Evolutionary conservation across 2,329 filamentous ascomycete genomes (phyloP).

Genomic region (Aspergillus tubingensis): DNA sequence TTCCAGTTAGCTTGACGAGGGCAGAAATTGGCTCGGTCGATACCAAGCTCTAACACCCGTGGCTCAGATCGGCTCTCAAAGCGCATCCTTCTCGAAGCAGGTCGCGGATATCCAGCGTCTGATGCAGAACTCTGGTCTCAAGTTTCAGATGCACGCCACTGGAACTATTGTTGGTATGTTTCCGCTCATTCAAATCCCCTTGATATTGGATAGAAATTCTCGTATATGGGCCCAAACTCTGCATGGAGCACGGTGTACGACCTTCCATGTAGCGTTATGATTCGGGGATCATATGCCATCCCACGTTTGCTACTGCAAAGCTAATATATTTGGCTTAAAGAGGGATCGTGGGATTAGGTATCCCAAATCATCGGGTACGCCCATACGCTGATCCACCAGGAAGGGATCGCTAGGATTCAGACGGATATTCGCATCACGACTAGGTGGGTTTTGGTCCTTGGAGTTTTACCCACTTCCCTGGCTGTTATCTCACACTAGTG

Average conservation of each 20-base stretch:
- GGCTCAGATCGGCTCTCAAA: conserved; percentile 67
- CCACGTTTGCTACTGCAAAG: neutral
- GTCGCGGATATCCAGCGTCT: conserved; percentile 82
- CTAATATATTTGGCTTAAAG: conserved; percentile 46
- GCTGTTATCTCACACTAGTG: neutral
- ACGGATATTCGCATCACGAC: conserved; percentile 80
- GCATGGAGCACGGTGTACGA: neutral
- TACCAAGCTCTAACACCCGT: neutral
- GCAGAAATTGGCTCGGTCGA: neutral
- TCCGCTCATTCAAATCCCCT: neutral
- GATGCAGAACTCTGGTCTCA: conserved; percentile 72
- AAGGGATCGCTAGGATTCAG: conserved; percentile 76
- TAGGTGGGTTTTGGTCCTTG: conserved; percentile 50
- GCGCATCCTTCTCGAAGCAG: conserved; percentile 71
- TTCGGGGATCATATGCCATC: neutral
- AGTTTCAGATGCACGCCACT: conserved; percentile 82
- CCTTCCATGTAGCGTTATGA: neutral
- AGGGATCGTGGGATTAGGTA: conserved; percentile 84
- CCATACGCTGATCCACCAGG: conserved; percentile 70
- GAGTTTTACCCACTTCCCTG: neutral
- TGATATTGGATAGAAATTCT: neutral
- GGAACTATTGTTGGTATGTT: conserved; percentile 79
- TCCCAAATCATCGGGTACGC: conserved; percentile 77
- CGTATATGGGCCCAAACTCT: neutral
- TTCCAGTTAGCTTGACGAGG: neutral